Conservation (phyloP, 148 eudicot genomes). For the Euryodendron excelsum region DNA sequence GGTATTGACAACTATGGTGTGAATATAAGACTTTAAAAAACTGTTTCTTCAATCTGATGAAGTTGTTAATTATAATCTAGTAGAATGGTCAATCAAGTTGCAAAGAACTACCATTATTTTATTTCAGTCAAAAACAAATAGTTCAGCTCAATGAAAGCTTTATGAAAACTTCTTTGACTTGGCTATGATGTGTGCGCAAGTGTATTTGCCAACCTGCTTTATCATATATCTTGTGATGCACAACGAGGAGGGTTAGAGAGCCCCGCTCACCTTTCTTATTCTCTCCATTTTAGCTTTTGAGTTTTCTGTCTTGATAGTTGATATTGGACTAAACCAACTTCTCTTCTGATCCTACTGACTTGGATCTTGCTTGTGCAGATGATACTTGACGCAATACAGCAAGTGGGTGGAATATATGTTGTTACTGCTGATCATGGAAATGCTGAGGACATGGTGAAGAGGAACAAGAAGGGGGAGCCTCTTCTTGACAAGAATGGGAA, state of each 20-base stretch:
- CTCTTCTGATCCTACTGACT: background rate
- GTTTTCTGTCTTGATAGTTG: background rate
- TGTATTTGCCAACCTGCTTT: background rate
- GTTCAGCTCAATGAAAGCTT: background rate
- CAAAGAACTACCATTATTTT: too few species aligned
- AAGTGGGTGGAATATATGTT: constrained; percentile 89
- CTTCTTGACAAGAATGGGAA: constrained; percentile 76
- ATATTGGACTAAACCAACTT: background rate
- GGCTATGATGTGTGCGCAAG: background rate
- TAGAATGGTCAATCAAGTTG: too few species aligned
- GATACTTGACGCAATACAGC: constrained; percentile 80
- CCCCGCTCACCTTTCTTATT: background rate
- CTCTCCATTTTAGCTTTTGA: background rate
- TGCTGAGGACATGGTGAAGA: constrained; percentile 99
- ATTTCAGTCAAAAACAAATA: too few species aligned
- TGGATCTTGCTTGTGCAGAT: constrained; percentile 40
- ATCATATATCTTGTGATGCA: background rate
- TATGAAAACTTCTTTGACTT: background rate
- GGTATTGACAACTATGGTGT: too few species aligned
- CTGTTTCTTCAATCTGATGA: too few species aligned
- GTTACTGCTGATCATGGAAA: constrained; percentile 98
- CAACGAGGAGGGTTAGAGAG: background rate
- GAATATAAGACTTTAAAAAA: too few species aligned
- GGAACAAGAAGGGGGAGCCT: constrained; percentile 89
- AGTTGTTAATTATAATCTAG: too few species aligned